Percentiles rank a stretch among this genome's conserved stretches.
phyloP scores from a whole-genome alignment of 2,329 filamentous ascomycete genomes.

The Penicillium sp. region DNA sequence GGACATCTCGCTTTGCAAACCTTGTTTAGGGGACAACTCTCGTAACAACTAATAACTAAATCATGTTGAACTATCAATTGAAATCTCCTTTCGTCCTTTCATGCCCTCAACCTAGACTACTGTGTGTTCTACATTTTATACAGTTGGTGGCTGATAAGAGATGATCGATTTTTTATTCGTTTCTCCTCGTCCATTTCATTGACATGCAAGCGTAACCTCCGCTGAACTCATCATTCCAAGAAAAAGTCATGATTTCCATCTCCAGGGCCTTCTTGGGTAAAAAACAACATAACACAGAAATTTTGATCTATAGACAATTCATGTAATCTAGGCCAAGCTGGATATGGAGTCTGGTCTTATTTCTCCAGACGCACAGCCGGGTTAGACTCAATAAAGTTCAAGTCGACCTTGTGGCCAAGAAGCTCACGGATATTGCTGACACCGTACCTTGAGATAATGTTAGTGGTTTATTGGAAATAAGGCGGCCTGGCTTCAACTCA shows the following conservation, averaged over 20 bases:
- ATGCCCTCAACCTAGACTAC: too few relatives aligned
- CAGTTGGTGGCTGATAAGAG: background rate
- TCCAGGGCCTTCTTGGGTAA: constrained; percentile 14
- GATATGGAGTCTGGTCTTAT: constrained; percentile 4
- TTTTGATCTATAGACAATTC: constrained; percentile 22
- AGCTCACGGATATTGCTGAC: constrained; percentile 91
- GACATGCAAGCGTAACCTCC: constrained; percentile 26
- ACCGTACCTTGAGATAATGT: constrained; percentile 55
- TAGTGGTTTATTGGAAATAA: constrained; percentile 1
- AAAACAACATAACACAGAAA: constrained; percentile 22
- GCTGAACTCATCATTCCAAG: constrained; percentile 29
- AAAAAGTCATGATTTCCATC: constrained; percentile 6
- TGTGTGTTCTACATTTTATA: background rate
- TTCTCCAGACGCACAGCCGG: constrained; percentile 89
- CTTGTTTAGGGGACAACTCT: background rate
- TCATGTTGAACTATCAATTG: too few relatives aligned
- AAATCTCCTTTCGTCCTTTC: too few relatives aligned
- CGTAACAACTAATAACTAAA: too few relatives aligned
- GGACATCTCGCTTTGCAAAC: constrained; percentile 50
- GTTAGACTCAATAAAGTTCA: constrained; percentile 89
- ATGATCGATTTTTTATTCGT: constrained; percentile 24
- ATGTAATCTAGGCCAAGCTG: constrained; percentile 6
- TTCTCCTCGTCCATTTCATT: constrained; percentile 22
- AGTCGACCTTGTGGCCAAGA: constrained; percentile 91
- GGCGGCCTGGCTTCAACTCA: constrained; percentile 52